phyloP scores from a whole-genome alignment of 805 yeast genomes.

The Starmerella floricola region DNA sequence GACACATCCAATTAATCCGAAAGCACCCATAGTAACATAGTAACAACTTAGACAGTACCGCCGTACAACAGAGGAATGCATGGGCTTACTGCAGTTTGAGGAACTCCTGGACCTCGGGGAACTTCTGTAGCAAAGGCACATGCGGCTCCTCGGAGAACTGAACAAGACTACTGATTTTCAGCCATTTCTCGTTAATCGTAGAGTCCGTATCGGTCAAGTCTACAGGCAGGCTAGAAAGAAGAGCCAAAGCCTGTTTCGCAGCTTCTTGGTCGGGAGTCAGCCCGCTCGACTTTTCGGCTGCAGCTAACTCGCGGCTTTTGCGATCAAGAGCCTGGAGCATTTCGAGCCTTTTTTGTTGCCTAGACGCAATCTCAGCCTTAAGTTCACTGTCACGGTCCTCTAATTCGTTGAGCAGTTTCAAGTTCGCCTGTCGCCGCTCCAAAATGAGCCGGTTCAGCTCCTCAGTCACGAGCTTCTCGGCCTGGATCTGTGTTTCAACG shows the following conservation, averaged over 20 bases:
- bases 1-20: too few relatives aligned
- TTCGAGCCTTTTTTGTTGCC: neutral
- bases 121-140: conserved; percentile 1
- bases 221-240: neutral
- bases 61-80: too few relatives aligned
- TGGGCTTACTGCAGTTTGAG: too few relatives aligned
- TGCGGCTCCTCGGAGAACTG: neutral
- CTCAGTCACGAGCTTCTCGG: neutral
- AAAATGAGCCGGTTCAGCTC: neutral
- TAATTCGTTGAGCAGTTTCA: neutral
- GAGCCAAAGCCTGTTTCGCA: neutral
- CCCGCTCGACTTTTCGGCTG: neutral
- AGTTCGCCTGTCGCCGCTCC: neutral
- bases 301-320: neutral
- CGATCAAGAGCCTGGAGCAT: neutral
- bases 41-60: neutral
- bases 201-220: neutral
- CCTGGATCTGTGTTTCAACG: neutral
- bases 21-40: neutral
- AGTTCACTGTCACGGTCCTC: neutral
- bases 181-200: neutral
- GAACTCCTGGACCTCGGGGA: neutral
- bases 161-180: neutral
- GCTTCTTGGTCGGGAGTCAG: neutral
- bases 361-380: neutral